Percentiles rank a stretch among this genome's conserved stretches.
Conservation (phyloP, 2,329 filamentous ascomycete genomes). For the Diaporthe velutina region DNA sequence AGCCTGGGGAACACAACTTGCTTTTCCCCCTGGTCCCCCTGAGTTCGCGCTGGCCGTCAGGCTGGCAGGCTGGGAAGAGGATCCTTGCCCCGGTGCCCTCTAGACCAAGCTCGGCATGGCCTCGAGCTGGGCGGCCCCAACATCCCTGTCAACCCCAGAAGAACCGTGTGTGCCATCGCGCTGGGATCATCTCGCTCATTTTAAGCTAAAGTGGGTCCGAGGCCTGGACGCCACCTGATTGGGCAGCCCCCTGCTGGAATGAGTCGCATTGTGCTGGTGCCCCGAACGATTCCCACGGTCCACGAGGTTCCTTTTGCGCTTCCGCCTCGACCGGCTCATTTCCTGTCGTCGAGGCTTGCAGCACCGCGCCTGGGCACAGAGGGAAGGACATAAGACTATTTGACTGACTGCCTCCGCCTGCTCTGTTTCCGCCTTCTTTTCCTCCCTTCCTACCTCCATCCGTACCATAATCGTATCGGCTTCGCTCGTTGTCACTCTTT, state of each 20-base stretch:
- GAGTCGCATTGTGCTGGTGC: slow-evolving; percentile 23
- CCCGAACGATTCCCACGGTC: slow-evolving; percentile 14
- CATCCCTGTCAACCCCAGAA: slow-evolving; percentile 23
- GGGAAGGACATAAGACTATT: slow-evolving; percentile 25
- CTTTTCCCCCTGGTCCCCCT: not conserved
- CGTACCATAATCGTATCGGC: slow-evolving; percentile 11
- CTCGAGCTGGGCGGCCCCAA: not conserved
- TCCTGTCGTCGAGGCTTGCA: slow-evolving; percentile 16
- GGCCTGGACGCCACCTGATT: not conserved
- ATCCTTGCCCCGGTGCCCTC: slow-evolving; percentile 3
- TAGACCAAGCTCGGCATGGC: slow-evolving; percentile 11
- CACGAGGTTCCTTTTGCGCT: slow-evolving; percentile 28
- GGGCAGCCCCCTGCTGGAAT: slow-evolving; percentile 11
- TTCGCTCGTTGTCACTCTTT: slow-evolving; percentile 37
- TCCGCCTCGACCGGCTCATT: slow-evolving; percentile 30
- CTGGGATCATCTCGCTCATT: slow-evolving; percentile 39
- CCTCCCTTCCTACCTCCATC: not conserved
- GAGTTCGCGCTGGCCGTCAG: not conserved
- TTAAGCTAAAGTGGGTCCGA: slow-evolving; percentile 26
- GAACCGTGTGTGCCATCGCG: slow-evolving; percentile 16
- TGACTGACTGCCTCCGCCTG: slow-evolving; percentile 27
- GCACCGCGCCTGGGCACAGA: not conserved
- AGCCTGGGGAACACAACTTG: not conserved
- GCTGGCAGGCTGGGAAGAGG: not conserved
- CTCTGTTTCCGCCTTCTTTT: not conserved